A percentile compares a stretch with the other conserved stretches of the same genome.
Conservation (phyloP, 192 early-diverging fungal species). For the Podila epigama region DNA sequence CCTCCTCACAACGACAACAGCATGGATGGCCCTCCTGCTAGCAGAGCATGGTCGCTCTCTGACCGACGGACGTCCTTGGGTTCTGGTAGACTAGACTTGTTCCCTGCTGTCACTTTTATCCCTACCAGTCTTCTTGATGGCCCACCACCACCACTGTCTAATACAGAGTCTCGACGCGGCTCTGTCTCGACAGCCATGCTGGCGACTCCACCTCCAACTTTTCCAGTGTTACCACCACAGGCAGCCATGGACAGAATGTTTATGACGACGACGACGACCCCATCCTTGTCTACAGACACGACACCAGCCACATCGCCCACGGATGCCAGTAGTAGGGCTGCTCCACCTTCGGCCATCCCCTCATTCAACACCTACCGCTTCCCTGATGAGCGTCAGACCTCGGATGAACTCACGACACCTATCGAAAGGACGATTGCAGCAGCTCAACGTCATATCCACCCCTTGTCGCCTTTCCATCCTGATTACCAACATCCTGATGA, state of each 20-base stretch:
- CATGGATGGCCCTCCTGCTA: background rate
- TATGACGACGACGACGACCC: background rate
- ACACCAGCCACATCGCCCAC: background rate
- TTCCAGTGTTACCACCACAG: background rate
- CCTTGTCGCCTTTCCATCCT: conserved; percentile 35
- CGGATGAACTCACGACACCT: background rate
- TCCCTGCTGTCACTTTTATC: conserved; percentile 14
- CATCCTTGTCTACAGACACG: background rate
- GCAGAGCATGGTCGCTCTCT: background rate
- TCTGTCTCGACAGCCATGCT: conserved; percentile 11
- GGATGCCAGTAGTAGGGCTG: background rate
- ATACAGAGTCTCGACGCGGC: background rate
- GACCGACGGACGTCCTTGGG: background rate
- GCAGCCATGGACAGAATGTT: background rate
- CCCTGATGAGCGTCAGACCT: conserved; percentile 15
- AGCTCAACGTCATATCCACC: conserved; percentile 20
- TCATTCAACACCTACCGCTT: conserved; percentile 15
- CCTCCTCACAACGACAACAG: background rate
- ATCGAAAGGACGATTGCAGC: background rate
- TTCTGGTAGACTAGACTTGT: background rate
- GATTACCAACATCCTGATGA: conserved; percentile 41
- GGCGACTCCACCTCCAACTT: conserved; percentile 11
- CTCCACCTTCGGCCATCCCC: background rate
- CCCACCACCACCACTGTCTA: conserved; percentile 3
- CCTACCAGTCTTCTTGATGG: conserved; percentile 27